phyloP scores from a whole-genome alignment of 306 rosid species.

The Begonia peltatifolia region DNA sequence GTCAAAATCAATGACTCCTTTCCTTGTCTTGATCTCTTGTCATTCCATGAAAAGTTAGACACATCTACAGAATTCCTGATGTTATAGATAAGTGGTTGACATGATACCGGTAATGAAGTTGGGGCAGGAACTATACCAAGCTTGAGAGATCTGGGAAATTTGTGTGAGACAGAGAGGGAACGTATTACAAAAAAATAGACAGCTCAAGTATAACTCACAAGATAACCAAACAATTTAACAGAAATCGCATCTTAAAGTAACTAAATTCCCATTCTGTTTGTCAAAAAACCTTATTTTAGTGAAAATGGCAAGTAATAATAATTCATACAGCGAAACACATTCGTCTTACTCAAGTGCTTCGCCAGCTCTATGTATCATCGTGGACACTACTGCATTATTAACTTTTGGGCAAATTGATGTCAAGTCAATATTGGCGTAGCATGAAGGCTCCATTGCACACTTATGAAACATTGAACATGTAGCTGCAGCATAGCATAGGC shows the following conservation, averaged over 20 bases:
- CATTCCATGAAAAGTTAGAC: constrained; percentile 77
- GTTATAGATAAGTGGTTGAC: constrained; percentile 56
- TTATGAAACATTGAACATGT: constrained; percentile 77
- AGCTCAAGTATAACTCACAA: neutral
- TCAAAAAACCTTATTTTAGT: too few species aligned
- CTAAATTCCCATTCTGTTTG: too few species aligned
- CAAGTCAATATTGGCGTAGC: constrained; percentile 80
- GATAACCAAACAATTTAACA: constrained; percentile 6
- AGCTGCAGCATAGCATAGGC: constrained; percentile 78
- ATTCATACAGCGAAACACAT: too few species aligned
- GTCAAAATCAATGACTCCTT: constrained; percentile 82
- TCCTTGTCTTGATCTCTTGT: constrained; percentile 95
- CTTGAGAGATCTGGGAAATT: constrained; percentile 68
- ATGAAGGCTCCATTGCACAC: constrained; percentile 84
- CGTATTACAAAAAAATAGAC: too few species aligned
- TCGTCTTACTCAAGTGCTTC: constrained; percentile 52
- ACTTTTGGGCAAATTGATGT: constrained; percentile 71
- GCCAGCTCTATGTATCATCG: constrained; percentile 94
- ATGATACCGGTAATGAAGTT: constrained; percentile 42
- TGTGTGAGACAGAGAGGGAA: constrained; percentile 5
- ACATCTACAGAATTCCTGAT: constrained; percentile 64
- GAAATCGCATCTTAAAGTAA: too few species aligned
- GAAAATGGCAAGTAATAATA: too few species aligned
- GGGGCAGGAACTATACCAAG: constrained; percentile 80
- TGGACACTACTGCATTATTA: constrained; percentile 89